Percentiles rank a stretch among this genome's conserved stretches.
phyloP scores from a whole-genome alignment of 106 monocot genomes.

The Phalaenopsis equestris region DNA sequence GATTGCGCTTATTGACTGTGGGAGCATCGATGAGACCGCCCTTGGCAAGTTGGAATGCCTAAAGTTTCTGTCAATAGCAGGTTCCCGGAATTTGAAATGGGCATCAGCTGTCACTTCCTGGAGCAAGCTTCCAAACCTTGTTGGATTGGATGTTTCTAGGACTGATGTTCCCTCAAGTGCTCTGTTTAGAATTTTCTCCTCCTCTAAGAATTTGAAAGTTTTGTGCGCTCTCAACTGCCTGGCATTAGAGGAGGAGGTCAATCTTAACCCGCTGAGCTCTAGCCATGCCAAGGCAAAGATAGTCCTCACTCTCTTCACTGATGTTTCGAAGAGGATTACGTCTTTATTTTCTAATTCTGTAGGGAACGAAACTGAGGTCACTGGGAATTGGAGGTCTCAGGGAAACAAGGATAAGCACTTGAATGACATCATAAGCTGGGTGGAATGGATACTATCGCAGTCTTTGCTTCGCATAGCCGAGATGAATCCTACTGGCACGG shows the following conservation, averaged over 20 bases:
- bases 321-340: slow-evolving; percentile 54
- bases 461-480: slow-evolving; percentile 70
- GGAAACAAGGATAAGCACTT: slow-evolving; percentile 29
- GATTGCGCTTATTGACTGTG: slow-evolving; percentile 18
- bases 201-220: slow-evolving; percentile 61
- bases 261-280: slow-evolving; percentile 21
- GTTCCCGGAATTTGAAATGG: slow-evolving; percentile 19
- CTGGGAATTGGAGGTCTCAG: slow-evolving; percentile 38
- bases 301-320: slow-evolving; percentile 43
- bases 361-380: slow-evolving; percentile 20
- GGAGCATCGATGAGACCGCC: slow-evolving; percentile 16
- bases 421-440: slow-evolving; percentile 66
- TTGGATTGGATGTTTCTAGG: slow-evolving; percentile 74
- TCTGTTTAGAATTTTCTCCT: slow-evolving; percentile 35
- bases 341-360: slow-evolving; percentile 27
- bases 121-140: slow-evolving; percentile 33
- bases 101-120: slow-evolving; percentile 17
- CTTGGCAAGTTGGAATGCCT: slow-evolving; percentile 16
- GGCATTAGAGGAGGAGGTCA: slow-evolving; percentile 41
- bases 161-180: slow-evolving; percentile 57
- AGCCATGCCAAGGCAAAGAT: slow-evolving; percentile 51
- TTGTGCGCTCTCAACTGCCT: slow-evolving; percentile 63
- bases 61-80: slow-evolving; percentile 18
- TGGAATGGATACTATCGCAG: slow-evolving; percentile 84
- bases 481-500: slow-evolving; percentile 46